These are phyloP conservation scores for Gossypium ekmanianum DNA, from an alignment of 345 rosid species.

Conservation along the genomic window DNA sequence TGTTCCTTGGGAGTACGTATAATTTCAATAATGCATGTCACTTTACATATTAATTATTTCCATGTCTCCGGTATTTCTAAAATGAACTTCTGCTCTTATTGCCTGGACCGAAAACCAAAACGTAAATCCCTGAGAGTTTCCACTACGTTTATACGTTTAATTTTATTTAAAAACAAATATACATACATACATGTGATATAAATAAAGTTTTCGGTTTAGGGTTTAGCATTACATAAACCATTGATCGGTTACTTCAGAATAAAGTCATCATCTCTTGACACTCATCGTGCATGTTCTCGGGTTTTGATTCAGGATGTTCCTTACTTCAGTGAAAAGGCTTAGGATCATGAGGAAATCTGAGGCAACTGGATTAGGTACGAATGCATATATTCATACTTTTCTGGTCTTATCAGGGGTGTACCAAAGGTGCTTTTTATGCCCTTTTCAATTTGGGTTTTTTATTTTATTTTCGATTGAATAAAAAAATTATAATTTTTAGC, in stretches of 20 bases:
- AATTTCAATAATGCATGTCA: background rate
- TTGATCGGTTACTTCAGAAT: background rate
- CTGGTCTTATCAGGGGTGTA: no score
- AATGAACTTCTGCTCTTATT: background rate
- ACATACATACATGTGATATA: background rate
- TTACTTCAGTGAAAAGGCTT: constrained; percentile 74
- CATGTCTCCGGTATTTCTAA: no score
- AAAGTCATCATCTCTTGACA: background rate
- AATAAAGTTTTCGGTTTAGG: background rate
- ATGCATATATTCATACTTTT: background rate
- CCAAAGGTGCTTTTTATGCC: no score
- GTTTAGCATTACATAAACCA: background rate
- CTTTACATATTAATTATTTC: background rate
- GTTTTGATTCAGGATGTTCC: constrained; percentile 62
- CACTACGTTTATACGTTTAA: background rate
- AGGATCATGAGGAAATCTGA: constrained; percentile 79
- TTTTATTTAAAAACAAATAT: no score
- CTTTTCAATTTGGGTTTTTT: no score
- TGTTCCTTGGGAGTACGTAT: constrained; percentile 93
- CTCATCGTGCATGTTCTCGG: background rate
- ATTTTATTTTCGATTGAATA: no score
- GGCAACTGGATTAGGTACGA: constrained; percentile 68
- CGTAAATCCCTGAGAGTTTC: background rate
- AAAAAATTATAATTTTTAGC: no score
- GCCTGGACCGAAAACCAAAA: background rate